A percentile compares a stretch with the other conserved stretches of the same genome.
Conservation (phyloP, 192 early-diverging fungal genomes). For the Podila epicladia region DNA sequence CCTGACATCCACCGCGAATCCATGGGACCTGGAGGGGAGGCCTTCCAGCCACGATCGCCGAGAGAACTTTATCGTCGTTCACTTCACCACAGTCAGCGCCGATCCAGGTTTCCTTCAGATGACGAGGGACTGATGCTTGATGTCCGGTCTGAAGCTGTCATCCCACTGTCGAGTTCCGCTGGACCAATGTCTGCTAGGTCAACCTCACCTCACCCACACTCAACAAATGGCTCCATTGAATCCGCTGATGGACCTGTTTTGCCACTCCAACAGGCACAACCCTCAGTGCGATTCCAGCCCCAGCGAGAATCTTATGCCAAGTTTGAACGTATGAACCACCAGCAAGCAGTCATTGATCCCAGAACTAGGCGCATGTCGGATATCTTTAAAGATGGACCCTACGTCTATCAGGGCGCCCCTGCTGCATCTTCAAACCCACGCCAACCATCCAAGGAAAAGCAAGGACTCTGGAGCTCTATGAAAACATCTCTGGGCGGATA, state of each 20-base stretch:
- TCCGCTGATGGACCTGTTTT: conserved; percentile 24
- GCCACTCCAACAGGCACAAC: conserved; percentile 37
- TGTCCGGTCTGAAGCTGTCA: conserved; percentile 13
- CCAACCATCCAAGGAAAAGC: conserved; percentile 9
- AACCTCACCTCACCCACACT: conserved; percentile 16
- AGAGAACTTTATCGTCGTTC: conserved; percentile 13
- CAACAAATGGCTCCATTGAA: conserved; percentile 10
- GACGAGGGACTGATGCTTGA: conserved; percentile 8
- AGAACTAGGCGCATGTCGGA: conserved; percentile 41
- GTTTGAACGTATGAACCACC: conserved; percentile 37
- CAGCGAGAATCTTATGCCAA: conserved; percentile 32
- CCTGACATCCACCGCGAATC: conserved; percentile 9
- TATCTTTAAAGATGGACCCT: conserved; percentile 42
- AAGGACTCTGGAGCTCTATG: conserved; percentile 13
- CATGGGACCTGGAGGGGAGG: background rate
- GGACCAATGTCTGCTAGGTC: conserved; percentile 31
- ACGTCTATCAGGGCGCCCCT: conserved; percentile 24
- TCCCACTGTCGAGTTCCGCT: conserved; percentile 16
- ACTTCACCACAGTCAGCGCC: conserved; percentile 10
- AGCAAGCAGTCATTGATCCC: conserved; percentile 20
- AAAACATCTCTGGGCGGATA: conserved; percentile 22
- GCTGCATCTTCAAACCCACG: background rate
- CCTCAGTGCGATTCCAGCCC: conserved; percentile 22
- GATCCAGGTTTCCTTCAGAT: conserved; percentile 19
- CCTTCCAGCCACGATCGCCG: background rate